phyloP scores from a whole-genome alignment of 495 filamentous ascomycete genomes.

The Aspergillus nanangensis region DNA sequence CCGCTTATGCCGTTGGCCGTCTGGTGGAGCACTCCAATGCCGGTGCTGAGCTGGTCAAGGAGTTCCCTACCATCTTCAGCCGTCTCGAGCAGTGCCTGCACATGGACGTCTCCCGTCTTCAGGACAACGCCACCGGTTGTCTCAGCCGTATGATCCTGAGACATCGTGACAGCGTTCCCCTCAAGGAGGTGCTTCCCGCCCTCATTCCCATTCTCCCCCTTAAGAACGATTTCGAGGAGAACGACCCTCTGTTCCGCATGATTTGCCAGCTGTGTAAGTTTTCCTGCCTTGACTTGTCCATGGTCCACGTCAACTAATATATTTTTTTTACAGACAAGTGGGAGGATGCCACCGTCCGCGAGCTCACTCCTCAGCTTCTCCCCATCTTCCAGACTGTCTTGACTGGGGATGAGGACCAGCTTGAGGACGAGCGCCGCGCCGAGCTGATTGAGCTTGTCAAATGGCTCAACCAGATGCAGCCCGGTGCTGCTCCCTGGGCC shows the following conservation, averaged over 20 bases:
- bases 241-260: slow-evolving; percentile 84
- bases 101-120: slow-evolving; percentile 66
- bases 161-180: slow-evolving; percentile 72
- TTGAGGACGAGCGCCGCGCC: slow-evolving; percentile 71
- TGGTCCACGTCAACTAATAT: slow-evolving; percentile 14
- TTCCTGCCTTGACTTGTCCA: background rate
- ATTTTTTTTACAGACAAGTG: slow-evolving; percentile 60
- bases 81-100: slow-evolving; percentile 83
- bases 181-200: slow-evolving; percentile 73
- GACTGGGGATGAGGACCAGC: slow-evolving; percentile 72
- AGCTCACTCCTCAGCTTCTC: slow-evolving; percentile 72
- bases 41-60: slow-evolving; percentile 62
- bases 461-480: slow-evolving; percentile 58
- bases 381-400: slow-evolving; percentile 80
- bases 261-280: slow-evolving; percentile 80
- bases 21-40: slow-evolving; percentile 75
- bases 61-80: slow-evolving; percentile 68
- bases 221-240: slow-evolving; percentile 95
- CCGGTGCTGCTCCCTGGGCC: slow-evolving; percentile 39
- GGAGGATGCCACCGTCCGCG: slow-evolving; percentile 65
- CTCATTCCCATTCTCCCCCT: slow-evolving; percentile 77
- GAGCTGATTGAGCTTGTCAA: slow-evolving; percentile 68
- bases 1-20: slow-evolving; percentile 84
- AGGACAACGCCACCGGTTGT: slow-evolving; percentile 94
- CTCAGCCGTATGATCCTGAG: slow-evolving; percentile 86